Percentiles rank a stretch among this genome's conserved stretches.
Evolutionary conservation across 208 protist species (phyloP).

Genomic region (Trypanosoma lewisi): DNA sequence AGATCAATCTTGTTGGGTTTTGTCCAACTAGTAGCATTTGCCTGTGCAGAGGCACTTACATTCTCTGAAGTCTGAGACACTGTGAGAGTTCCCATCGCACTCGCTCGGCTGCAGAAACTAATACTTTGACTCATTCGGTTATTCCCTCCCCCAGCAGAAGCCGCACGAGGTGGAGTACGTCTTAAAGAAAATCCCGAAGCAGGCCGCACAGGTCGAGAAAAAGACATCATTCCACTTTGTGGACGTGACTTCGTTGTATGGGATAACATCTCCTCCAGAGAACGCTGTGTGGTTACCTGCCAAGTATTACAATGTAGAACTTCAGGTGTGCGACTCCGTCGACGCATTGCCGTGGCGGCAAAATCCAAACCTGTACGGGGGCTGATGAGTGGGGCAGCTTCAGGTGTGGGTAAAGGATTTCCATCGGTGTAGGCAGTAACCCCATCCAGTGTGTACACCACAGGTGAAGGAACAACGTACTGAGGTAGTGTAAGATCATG

Average conservation of each 20-base stretch:
- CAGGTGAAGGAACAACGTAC: conserved; percentile 22
- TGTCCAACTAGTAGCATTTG: conserved; percentile 22
- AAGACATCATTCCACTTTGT: conserved; percentile 8
- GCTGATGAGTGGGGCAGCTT: neutral
- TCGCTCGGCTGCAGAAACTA: conserved; percentile 15
- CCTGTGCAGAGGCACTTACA: neutral
- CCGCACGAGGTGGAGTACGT: conserved; percentile 3
- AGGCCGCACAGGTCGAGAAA: neutral
- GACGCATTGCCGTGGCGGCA: neutral
- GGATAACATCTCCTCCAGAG: neutral
- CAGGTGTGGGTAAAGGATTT: neutral
- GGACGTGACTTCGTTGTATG: neutral
- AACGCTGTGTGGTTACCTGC: conserved; percentile 1
- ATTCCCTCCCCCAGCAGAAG: conserved; percentile 12
- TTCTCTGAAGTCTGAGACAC: conserved; percentile 12
- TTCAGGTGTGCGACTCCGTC: conserved; percentile 17
- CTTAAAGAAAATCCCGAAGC: conserved; percentile 16
- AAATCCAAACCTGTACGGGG: conserved; percentile 10
- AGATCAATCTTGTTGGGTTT: conserved; percentile 72
- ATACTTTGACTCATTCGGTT: conserved; percentile 9
- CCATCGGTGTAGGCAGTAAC: neutral
- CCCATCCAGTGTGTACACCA: conserved; percentile 24
- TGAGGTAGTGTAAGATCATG: conserved; percentile 22
- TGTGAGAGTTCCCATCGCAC: neutral
- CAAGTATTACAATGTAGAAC: neutral